phyloP scores from a whole-genome alignment of 495 filamentous ascomycete genomes.

The Talaromyces liani region DNA sequence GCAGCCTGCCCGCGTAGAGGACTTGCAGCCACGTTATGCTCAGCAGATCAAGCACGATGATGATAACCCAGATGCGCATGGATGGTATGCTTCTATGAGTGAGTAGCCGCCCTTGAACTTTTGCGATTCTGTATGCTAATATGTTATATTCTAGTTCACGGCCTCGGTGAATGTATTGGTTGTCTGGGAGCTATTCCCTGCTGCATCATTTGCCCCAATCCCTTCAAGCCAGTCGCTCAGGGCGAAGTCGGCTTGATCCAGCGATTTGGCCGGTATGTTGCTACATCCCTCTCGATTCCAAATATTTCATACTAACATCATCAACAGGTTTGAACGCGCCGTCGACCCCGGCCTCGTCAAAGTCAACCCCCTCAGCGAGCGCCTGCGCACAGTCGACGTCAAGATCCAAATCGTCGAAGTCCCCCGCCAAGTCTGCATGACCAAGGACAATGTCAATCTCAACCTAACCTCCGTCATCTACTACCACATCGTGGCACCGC shows the following conservation, averaged over 20 bases:
- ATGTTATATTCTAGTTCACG: slow-evolving; percentile 47
- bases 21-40: slow-evolving; percentile 87
- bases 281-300: background rate
- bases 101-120: slow-evolving; percentile 21
- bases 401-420: slow-evolving; percentile 99
- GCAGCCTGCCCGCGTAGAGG: slow-evolving; percentile 70
- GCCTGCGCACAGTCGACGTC: slow-evolving; percentile 86
- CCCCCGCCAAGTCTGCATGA: slow-evolving; percentile 96
- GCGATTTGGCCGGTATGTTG: slow-evolving; percentile 70
- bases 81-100: slow-evolving; percentile 92
- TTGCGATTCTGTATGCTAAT: background rate
- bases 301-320: background rate
- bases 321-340: slow-evolving; percentile 69
- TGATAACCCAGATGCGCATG: slow-evolving; percentile 62
- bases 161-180: slow-evolving; percentile 69
- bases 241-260: slow-evolving; percentile 93
- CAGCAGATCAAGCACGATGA: slow-evolving; percentile 58
- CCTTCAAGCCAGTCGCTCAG: slow-evolving; percentile 88
- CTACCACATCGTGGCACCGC: slow-evolving; percentile 92
- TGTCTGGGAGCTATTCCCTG: slow-evolving; percentile 83
- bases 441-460: slow-evolving; percentile 95
- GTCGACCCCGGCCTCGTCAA: slow-evolving; percentile 97
- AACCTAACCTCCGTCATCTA: slow-evolving; percentile 96
- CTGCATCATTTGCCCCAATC: slow-evolving; percentile 90
- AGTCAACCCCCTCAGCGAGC: slow-evolving; percentile 94